Evolutionary conservation across 805 yeast species (phyloP).

Genomic region (Myxozyma melibiosi): DNA sequence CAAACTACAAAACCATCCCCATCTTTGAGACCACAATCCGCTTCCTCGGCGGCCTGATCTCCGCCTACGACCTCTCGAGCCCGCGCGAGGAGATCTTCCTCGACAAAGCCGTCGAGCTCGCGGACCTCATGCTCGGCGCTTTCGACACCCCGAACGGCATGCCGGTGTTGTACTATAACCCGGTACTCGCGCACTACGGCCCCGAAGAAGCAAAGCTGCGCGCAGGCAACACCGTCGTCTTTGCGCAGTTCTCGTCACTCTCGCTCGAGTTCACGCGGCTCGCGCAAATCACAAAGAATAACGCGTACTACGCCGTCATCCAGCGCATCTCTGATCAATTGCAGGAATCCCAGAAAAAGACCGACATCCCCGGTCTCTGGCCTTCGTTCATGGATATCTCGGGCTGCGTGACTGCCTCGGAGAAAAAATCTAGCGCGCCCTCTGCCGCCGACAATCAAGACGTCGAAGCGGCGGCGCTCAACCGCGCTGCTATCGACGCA

Average conservation of each 20-base stretch:
- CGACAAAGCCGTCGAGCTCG: slow-evolving; percentile 50
- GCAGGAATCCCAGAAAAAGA: slow-evolving; percentile 41
- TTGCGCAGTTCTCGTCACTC: slow-evolving; percentile 55
- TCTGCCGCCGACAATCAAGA: slow-evolving; percentile 2
- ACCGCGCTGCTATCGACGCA: background rate
- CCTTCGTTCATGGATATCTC: slow-evolving; percentile 53
- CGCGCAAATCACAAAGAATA: slow-evolving; percentile 53
- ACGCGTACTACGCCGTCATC: slow-evolving; percentile 52
- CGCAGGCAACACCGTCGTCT: slow-evolving; percentile 40
- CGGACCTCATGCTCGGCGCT: slow-evolving; percentile 53
- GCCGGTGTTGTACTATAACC: slow-evolving; percentile 52
- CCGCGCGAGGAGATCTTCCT: slow-evolving; percentile 41
- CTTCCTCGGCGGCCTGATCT: slow-evolving; percentile 55
- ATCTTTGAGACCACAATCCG: slow-evolving; percentile 56
- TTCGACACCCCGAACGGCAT: slow-evolving; percentile 62
- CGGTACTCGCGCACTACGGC: slow-evolving; percentile 41
- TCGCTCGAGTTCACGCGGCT: slow-evolving; percentile 56
- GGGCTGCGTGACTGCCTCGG: slow-evolving; percentile 48
- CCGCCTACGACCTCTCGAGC: slow-evolving; percentile 55
- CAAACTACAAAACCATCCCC: slow-evolving; percentile 51
- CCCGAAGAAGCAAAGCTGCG: slow-evolving; percentile 31
- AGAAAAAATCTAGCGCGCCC: background rate
- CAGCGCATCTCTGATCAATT: slow-evolving; percentile 49
- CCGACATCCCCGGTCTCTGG: slow-evolving; percentile 48
- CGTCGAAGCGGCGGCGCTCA: background rate